A percentile compares a stretch with the other conserved stretches of the same genome.
phyloP scores from a whole-genome alignment of 441 rosid genomes.

The Manihot esculenta region DNA sequence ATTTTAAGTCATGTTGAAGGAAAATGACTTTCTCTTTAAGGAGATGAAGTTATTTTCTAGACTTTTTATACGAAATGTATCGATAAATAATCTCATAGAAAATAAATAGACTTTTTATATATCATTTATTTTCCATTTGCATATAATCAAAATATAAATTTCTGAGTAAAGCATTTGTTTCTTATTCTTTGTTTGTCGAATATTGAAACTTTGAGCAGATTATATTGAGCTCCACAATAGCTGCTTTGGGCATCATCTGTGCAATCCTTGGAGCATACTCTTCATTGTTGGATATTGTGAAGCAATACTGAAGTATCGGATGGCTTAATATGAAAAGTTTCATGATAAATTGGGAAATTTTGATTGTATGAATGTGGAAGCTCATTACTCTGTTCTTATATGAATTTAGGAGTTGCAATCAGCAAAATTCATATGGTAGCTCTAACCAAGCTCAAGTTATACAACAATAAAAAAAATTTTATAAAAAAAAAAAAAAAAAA shows the following conservation, averaged over 20 bases:
- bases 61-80: too few relatives aligned
- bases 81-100: too few relatives aligned
- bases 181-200: too few relatives aligned
- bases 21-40: too few relatives aligned
- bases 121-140: too few relatives aligned
- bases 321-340: background rate
- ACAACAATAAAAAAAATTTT: background rate
- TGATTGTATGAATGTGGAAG: background rate
- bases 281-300: constrained; percentile 41
- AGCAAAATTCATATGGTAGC: background rate
- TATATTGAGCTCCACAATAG: constrained; percentile 39
- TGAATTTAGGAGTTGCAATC: background rate
- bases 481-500: too few relatives aligned
- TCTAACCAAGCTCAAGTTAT: background rate
- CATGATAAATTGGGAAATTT: background rate
- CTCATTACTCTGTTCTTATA: background rate
- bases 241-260: constrained; percentile 46
- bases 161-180: background rate
- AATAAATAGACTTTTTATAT: too few relatives aligned
- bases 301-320: constrained; percentile 30
- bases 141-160: background rate
- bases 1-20: too few relatives aligned
- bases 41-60: too few relatives aligned
- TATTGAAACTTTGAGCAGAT: constrained; percentile 38
- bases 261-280: constrained; percentile 64